Evolutionary conservation across 805 yeast genomes (phyloP), one percentile per base, ranked within the genome.

Genomic region (Ogataea saltuana): DNA sequence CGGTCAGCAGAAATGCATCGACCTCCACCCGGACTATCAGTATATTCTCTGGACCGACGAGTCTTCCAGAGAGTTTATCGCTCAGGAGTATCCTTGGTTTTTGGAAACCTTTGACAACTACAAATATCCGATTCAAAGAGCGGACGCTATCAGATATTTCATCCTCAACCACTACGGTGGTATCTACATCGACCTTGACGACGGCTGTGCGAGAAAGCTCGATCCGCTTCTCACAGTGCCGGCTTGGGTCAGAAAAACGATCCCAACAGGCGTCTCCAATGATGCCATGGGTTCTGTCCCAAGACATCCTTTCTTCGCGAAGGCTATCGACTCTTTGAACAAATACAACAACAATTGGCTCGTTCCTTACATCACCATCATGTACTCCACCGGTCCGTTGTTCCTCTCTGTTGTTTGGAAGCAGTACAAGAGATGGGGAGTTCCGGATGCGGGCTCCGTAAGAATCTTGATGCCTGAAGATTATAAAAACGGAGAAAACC

Each of bases 231-330:
- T 89, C 45, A 75, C 83, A 2, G 85, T 81, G 4, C 90, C 95
- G 1, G 95, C 95, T 2, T 87, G 87, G 69, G 88, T 86, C 11
- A 74, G 97, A 50, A 86, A 87, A 59, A 89, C 97, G 1, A 67
- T 77, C 4, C 97, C 97, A 19, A 85, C 95, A 0, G 97, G 97
- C 40, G 80, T 90, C 30, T 86, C 96, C 4, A 90, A 90, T 63
- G 96, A 89, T 61, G 89, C 89, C 12, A 85, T 90, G 95, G 96
- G 95, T 9, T 70, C 91, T 3, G 83, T 85, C 10, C 96, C 95
- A 25, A 70, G 74, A 37, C 97, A 90, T 64, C 96, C 96, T 3
- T 87, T 89, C 66, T 88, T 87, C 69, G 62, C 75, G 36, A 82
- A 81, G 58, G 85, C 76, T 13, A 75, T 88, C 47, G 84, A 83